Evolutionary conservation across 192 early-diverging fungal species (phyloP).

Genomic region (Entrophospora sp.): DNA sequence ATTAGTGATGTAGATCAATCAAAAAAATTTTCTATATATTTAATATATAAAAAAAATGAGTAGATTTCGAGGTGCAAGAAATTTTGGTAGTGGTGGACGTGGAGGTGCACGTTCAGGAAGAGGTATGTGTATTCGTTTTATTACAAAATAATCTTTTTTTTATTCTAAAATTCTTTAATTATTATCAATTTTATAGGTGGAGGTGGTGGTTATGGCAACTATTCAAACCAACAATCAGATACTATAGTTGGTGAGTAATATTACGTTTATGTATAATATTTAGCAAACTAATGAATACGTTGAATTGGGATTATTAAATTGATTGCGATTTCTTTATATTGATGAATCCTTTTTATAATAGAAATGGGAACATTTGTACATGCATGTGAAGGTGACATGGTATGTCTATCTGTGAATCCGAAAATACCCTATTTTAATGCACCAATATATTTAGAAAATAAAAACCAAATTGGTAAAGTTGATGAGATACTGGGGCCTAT

Average conservation of each 20-base stretch:
- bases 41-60: too few relatives aligned
- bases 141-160: not conserved
- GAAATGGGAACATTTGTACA: conserved; percentile 89
- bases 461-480: conserved; percentile 97
- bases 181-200: not conserved
- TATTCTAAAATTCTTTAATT: not conserved
- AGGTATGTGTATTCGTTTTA: not conserved
- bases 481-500: conserved; percentile 98
- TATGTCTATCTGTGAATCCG: conserved; percentile 78
- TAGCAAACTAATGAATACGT: not conserved
- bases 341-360: too few relatives aligned
- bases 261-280: not conserved
- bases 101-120: not conserved
- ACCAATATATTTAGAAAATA: conserved; percentile 96
- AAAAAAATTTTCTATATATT: too few relatives aligned
- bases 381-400: conserved; percentile 95
- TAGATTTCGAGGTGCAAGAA: not conserved
- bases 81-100: not conserved
- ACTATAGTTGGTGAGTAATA: too few relatives aligned
- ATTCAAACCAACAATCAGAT: not conserved
- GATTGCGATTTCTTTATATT: not conserved
- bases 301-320: not conserved
- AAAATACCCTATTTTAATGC: conserved; percentile 99
- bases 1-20: too few relatives aligned
- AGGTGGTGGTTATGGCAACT: not conserved